These are phyloP conservation scores for Salix koriyanagi DNA, from an alignment of 345 rosid species.

Conservation along the genomic window DNA sequence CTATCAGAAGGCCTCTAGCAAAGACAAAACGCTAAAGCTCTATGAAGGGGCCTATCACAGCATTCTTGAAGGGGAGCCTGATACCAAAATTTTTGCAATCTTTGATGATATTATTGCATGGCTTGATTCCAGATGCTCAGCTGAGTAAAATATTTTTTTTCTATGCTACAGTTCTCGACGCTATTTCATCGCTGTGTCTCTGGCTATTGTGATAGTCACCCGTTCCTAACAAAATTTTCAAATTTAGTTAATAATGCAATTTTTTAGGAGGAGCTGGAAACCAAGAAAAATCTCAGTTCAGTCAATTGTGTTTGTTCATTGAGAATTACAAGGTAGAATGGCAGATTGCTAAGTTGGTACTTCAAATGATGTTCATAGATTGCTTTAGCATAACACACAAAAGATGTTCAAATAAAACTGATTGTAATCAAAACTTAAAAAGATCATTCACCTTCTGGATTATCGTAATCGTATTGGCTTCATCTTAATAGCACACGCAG, in stretches of 20 bases:
- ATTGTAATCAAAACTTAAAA: no score
- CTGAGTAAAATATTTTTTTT: conserved; percentile 1
- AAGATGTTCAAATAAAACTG: no score
- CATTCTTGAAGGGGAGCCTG: conserved; percentile 91
- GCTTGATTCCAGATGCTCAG: conserved; percentile 55
- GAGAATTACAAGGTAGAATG: background rate
- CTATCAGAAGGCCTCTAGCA: conserved; percentile 61
- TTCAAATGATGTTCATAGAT: background rate
- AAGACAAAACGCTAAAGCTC: conserved; percentile 79
- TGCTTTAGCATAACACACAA: no score
- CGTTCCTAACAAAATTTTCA: background rate
- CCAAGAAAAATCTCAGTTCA: background rate
- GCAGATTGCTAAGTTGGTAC: background rate
- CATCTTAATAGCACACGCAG: no score
- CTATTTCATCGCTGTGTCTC: background rate
- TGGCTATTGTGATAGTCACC: background rate
- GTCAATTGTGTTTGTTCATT: background rate
- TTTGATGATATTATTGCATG: conserved; percentile 62
- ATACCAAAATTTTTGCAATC: conserved; percentile 52
- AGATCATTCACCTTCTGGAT: no score
- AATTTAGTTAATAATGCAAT: background rate
- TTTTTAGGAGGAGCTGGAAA: background rate
- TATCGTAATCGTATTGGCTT: no score
- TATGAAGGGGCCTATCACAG: conserved; percentile 83
- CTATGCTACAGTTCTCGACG: background rate